Conservation (phyloP, 129 eudicot genomes). For the Solidago caesia region DNA sequence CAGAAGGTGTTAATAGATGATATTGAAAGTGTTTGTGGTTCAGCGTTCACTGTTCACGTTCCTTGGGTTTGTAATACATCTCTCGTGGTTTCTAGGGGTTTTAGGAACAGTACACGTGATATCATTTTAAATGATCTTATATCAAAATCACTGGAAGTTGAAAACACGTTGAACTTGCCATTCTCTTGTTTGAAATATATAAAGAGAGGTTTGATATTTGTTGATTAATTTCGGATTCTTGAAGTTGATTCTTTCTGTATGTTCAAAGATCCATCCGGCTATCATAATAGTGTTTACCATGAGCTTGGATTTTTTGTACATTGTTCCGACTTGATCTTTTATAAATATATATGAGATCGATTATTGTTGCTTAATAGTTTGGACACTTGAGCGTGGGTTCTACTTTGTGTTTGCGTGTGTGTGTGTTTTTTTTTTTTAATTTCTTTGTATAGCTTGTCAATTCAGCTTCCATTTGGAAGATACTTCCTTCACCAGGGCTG, state of each 20-base stretch:
- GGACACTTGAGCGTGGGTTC: too few relatives aligned
- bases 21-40: constrained; percentile 34
- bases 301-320: too few relatives aligned
- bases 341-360: too few relatives aligned
- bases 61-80: constrained; percentile 89
- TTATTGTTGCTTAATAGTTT: too few relatives aligned
- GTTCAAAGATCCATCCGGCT: background rate
- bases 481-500: too few relatives aligned
- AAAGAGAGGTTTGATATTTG: constrained; percentile 55
- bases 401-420: too few relatives aligned
- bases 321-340: too few relatives aligned
- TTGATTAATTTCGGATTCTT: constrained; percentile 31
- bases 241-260: constrained; percentile 8
- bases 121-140: constrained; percentile 44
- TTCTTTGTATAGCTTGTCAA: too few relatives aligned
- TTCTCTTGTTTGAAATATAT: constrained; percentile 69
- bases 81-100: constrained; percentile 76
- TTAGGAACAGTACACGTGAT: constrained; percentile 33
- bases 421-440: too few relatives aligned
- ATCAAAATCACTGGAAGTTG: constrained; percentile 55
- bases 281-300: background rate
- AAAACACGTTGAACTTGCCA: constrained; percentile 44
- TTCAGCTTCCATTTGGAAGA: too few relatives aligned
- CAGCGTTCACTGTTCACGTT: constrained; percentile 54
- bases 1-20: constrained; percentile 56